Evolutionary conservation across 2,329 filamentous ascomycete genomes (phyloP).

Genomic region (Aureobasidium lini): DNA sequence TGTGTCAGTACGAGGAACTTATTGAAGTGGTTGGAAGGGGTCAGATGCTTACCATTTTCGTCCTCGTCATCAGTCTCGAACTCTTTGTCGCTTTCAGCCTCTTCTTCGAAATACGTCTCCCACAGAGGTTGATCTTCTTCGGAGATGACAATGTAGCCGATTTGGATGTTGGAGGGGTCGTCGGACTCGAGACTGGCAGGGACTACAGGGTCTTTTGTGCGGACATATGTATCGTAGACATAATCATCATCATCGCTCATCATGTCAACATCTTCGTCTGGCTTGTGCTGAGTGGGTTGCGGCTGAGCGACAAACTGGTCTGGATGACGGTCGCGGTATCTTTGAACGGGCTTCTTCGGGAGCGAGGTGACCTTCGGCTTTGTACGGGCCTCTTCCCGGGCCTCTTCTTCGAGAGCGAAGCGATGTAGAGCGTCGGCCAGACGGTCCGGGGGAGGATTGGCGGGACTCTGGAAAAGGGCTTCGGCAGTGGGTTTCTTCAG

Average conservation of each 20-base stretch:
- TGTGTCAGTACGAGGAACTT: neutral
- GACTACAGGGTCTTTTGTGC: conserved; percentile 24
- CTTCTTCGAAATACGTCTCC: conserved; percentile 49
- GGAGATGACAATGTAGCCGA: conserved; percentile 43
- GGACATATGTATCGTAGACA: conserved; percentile 56
- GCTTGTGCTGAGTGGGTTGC: conserved; percentile 1
- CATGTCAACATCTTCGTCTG: conserved; percentile 30
- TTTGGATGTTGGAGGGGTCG: conserved; percentile 19
- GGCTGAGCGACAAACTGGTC: neutral
- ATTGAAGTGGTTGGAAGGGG: neutral
- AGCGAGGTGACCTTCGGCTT: conserved; percentile 25
- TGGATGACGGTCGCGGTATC: conserved; percentile 29
- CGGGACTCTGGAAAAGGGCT: conserved; percentile 6
- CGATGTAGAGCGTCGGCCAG: conserved; percentile 10
- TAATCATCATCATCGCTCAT: conserved; percentile 47
- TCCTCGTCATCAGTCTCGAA: conserved; percentile 56
- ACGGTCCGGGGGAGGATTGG: conserved; percentile 18
- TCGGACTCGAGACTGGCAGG: conserved; percentile 17
- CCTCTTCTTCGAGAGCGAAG: conserved; percentile 16
- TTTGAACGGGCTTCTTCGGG: conserved; percentile 27
- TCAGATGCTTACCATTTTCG: conserved; percentile 47
- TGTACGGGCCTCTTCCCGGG: conserved; percentile 17
- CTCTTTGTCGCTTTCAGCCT: conserved; percentile 39
- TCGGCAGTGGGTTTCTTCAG: conserved; percentile 7
- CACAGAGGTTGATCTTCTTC: conserved; percentile 49